A percentile compares a stretch with the other conserved stretches of the same genome.
Conservation (phyloP, 1,139 yeast genomes). For the Candida tetrigidarum region DNA sequence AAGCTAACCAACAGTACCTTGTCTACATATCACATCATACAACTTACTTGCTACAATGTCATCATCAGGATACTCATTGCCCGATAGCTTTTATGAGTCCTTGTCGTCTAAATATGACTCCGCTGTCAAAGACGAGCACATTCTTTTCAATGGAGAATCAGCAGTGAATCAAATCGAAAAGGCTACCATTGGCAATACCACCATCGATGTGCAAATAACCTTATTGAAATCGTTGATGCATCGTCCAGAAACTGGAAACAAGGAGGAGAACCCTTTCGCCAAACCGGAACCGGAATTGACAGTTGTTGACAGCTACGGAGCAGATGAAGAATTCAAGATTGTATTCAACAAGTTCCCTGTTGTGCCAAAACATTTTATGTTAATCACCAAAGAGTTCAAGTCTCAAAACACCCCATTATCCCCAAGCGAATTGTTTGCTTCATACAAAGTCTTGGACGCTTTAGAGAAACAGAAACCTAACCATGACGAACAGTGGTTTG, state of each 20-base stretch:
- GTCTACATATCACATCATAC: neutral
- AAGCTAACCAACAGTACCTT: neutral
- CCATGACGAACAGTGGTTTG: conserved; percentile 51
- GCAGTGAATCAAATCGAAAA: conserved; percentile 28
- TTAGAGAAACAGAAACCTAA: conserved; percentile 25
- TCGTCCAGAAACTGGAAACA: conserved; percentile 57
- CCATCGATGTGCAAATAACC: conserved; percentile 34
- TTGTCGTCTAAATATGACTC: conserved; percentile 29
- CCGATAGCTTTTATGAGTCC: conserved; percentile 27
- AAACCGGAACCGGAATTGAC: conserved; percentile 80
- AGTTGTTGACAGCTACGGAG: conserved; percentile 55
- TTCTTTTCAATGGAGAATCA: conserved; percentile 37
- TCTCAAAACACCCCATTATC: conserved; percentile 74
- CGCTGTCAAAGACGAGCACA: conserved; percentile 28
- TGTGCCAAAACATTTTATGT: conserved; percentile 73
- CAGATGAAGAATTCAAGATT: conserved; percentile 55
- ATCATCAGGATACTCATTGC: conserved; percentile 21
- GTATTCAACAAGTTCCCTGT: conserved; percentile 89
- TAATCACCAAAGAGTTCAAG: conserved; percentile 74
- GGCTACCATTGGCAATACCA: conserved; percentile 23
- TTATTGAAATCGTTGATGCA: conserved; percentile 47
- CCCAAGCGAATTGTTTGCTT: conserved; percentile 65
- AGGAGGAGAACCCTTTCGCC: conserved; percentile 69
- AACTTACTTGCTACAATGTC: neutral
- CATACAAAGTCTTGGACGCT: conserved; percentile 52